Evolutionary conservation across 2,329 filamentous ascomycete genomes (phyloP), one percentile per base, ranked within the genome.

Genomic region (Camillea tinctor): DNA sequence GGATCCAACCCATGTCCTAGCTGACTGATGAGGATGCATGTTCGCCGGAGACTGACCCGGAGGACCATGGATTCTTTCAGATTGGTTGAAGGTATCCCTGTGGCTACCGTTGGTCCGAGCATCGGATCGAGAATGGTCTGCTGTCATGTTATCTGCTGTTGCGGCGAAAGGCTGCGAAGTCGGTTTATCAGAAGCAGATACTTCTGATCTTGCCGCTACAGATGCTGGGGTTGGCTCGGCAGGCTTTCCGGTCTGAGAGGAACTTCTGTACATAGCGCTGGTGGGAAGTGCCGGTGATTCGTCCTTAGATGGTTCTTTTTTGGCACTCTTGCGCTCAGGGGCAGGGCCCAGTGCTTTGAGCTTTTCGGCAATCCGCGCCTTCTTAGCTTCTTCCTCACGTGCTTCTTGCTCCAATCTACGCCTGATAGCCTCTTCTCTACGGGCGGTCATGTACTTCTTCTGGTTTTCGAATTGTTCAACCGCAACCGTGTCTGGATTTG

Each of bases 361-460:
- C 73, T 91, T 92, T 71, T 88, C 82, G 53, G 87, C 84, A 62
- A 93, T 87, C 22, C 90, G 84, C 70, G 91, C 89, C 67, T 85
- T 83, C 60, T 82, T 84, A 19, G 85, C 90, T n/a, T 86, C 88
- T 69, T 92, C 89, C 68, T 91, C 88, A n/a, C 81, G 83, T 20
- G 84, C 87, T 67, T 89, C 88, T 72, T 92, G 84, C 60, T 90
- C 88, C 61, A 86, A 77, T 53, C 86, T 81, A 59, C 88, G 82
- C 69, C 89, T 88, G 69, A 88, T 87, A 20, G 89, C 89, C 56
- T 86, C 77, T 68, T 93, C 89, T 6, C 87, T 81, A 48, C 85
- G 85, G 68, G 91, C 87, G 44, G 83, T 83, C 89, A 93, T 93
- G 21, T 91, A 83, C 76, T 81, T 90, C 82, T 79, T 90, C 76